Evolutionary conservation across 106 monocot genomes (phyloP).

Genomic region (Amphibolis antarctica): DNA sequence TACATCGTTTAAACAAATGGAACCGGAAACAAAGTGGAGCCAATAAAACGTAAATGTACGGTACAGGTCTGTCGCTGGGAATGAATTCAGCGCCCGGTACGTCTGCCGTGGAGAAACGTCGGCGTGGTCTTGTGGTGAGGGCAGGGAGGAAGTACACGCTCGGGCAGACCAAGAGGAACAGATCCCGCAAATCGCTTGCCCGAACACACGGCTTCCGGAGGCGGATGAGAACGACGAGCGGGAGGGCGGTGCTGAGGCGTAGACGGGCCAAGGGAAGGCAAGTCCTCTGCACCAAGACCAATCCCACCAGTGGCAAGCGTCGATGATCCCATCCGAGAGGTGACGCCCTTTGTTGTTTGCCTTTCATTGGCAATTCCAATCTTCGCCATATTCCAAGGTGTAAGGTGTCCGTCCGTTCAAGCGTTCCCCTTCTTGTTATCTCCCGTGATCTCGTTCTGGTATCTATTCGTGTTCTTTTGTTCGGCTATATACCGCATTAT

Average conservation of each 20-base stretch:
- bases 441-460: no score
- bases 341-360: no score
- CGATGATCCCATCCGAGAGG: conserved; percentile 8
- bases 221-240: conserved; percentile 59
- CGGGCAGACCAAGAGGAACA: conserved; percentile 63
- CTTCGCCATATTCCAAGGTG: no score
- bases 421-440: no score
- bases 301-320: conserved; percentile 52
- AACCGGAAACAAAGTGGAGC: not conserved
- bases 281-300: conserved; percentile 79
- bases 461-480: no score
- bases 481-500: no score
- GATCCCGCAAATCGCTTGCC: conserved; percentile 89
- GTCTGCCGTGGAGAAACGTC: conserved; percentile 13
- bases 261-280: conserved; percentile 80
- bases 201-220: conserved; percentile 78
- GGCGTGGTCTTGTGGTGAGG: conserved; percentile 41
- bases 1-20: no score
- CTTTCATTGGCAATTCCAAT: no score
- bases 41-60: not conserved
- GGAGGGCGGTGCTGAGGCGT: conserved; percentile 52
- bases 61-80: conserved; percentile 52
- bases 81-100: conserved; percentile 14
- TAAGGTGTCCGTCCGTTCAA: no score
- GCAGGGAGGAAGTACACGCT: conserved; percentile 55